Evolutionary conservation across 108 stramenopile species (phyloP), one percentile per base, ranked within the genome.

Genomic region (Cyclotella sp.): DNA sequence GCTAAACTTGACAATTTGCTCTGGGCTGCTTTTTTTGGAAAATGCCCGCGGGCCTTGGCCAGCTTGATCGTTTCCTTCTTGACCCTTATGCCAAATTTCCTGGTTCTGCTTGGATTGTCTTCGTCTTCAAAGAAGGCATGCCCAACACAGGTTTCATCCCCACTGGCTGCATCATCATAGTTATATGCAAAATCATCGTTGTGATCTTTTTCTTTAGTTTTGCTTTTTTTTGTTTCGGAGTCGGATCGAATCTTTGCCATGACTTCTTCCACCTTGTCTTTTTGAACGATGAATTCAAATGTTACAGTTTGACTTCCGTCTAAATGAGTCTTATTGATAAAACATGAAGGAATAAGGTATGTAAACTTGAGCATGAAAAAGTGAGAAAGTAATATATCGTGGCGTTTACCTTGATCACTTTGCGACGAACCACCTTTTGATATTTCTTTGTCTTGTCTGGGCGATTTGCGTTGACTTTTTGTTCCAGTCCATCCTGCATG

Each of bases 111-210:
- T 24, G 24, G 29, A 52, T 90, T 88, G 54, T 92, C 92, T 60
- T 92, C 93, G 39, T 96, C 95, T 82, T 91, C 90, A 73, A 93
- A 96, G 70, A 91, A 82, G 28, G 95, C 86, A 76, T 96, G 93
- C 5, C 95, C 95, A 12, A 90, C 71, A 57, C 87, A 84, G 62
- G 82, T 87, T 12, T 63, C 77, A 68, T 54, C 78, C 64, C 42
- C 78, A 80, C 63, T 58, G 42, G 34, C 74, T 28, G 47, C 75
- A 42, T 81, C 54, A 53, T 3, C 19, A 5, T 6, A 21, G 22
- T 12, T 24, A 19, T 57, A 3, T 3, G 24, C 8, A 24, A 22
- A 7, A 49, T 49, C 47, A 49, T 49, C 47, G 6, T 45, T 14
- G 12, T 67, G n/a, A 24, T 29, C 61, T 68, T 76, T 72, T 72